Evolutionary conservation across 139 green algal species (phyloP), one percentile per base, ranked within the genome.

Genomic region (Ostreobium quekettii): DNA sequence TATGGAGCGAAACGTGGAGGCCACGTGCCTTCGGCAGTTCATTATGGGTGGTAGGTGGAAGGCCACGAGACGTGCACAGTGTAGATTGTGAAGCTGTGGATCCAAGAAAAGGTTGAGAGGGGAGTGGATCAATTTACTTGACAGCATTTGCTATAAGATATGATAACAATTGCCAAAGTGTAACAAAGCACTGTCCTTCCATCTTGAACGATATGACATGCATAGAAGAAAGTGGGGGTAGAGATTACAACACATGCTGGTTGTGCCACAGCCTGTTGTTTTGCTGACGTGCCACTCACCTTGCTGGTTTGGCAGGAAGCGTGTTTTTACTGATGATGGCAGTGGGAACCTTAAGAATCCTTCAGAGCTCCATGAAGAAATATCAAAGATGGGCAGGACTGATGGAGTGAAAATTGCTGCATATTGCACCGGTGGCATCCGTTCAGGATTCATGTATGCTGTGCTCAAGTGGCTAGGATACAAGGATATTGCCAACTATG

Each of bases 391-490:
- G 30, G 19, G 35, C 36, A 28, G 4, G 4, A 8, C 28, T 8
- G 36, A 56, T 56, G 7, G 6, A 68, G 19, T 53, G 42, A 53
- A 53, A 53, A 53, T 53, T 53, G 42, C 42, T 26, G 42, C 42
- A 19, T 53, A 53, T 19, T 65, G 58, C 22, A 28, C 61, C 4
- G 19, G 61, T 36, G 61, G 61, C 11, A 56, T 68, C 36, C 61
- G 61, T 33, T 19, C 61, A 5, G 61, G 36, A 26, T 68, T 68
- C 31, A n/a, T 68, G 19, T 68, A 57, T n/a, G 11, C 61, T 6
- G 61, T 68, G 4, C 35, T 68, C 5, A 15, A 68, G 36, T 53
- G 36, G 61, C 15, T 56, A 6, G 61, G 61, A 53, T 57, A 57
- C 35, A 4, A 19, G 37, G 36, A 53, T 28, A 36, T 68, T 4